These are phyloP conservation scores for Coniochaeta prunicola DNA, from an alignment of 2,329 filamentous ascomycete genomes.

Conservation along the genomic window DNA sequence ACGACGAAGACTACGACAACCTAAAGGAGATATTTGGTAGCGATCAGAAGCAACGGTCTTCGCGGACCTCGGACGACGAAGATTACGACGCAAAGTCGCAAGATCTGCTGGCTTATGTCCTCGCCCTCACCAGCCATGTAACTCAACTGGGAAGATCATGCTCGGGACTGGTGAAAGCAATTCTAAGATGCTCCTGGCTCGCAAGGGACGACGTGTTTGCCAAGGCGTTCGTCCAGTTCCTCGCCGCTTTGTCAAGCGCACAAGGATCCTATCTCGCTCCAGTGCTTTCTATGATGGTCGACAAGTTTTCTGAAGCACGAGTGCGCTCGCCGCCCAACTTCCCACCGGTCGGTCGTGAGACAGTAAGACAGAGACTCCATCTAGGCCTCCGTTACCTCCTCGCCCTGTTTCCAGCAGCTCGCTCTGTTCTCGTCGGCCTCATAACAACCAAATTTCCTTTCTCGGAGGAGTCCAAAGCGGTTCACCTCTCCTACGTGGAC, in stretches of 20 bases:
- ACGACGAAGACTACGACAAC: slow-evolving; percentile 54
- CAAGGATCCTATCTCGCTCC: slow-evolving; percentile 70
- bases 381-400: slow-evolving; percentile 68
- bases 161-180: slow-evolving; percentile 48
- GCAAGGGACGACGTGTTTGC: slow-evolving; percentile 59
- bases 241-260: slow-evolving; percentile 69
- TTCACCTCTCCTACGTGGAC: slow-evolving; percentile 81
- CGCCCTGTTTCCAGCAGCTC: slow-evolving; percentile 73
- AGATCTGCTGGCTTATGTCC: slow-evolving; percentile 52
- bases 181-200: slow-evolving; percentile 58
- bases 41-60: slow-evolving; percentile 29
- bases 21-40: slow-evolving; percentile 52
- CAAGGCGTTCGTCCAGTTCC: slow-evolving; percentile 59
- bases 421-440: slow-evolving; percentile 59
- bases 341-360: slow-evolving; percentile 52
- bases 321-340: slow-evolving; percentile 37
- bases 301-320: slow-evolving; percentile 58
- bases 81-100: slow-evolving; percentile 41
- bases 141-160: slow-evolving; percentile 54
- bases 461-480: slow-evolving; percentile 65
- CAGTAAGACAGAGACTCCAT: slow-evolving; percentile 69
- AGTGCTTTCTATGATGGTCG: slow-evolving; percentile 74
- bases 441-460: slow-evolving; percentile 67
- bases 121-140: slow-evolving; percentile 55
- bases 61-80: slow-evolving; percentile 30